Percentiles rank a stretch among this genome's conserved stretches.
Conservation (phyloP, 495 filamentous ascomycete species). For the Talaromyces nanjingensis region DNA sequence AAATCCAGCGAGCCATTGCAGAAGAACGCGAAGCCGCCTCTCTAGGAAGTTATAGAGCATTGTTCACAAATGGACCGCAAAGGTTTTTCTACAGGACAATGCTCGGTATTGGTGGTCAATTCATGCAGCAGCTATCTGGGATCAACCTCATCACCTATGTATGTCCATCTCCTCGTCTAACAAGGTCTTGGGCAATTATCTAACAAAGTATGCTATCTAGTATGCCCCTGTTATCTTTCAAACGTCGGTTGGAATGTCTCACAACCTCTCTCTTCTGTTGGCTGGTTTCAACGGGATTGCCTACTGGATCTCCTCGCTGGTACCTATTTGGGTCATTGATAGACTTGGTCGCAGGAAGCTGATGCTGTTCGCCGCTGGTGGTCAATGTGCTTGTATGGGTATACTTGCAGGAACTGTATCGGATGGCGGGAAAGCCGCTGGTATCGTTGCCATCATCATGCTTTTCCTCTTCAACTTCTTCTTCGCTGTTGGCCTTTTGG, state of each 20-base stretch:
- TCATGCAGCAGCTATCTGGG: slow-evolving; percentile 40
- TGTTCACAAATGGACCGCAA: slow-evolving; percentile 33
- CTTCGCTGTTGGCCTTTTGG: slow-evolving; percentile 27
- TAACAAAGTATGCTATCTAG: slow-evolving; percentile 3
- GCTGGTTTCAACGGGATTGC: slow-evolving; percentile 41
- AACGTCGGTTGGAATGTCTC: slow-evolving; percentile 27
- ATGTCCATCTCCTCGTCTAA: slow-evolving; percentile 9
- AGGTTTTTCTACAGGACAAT: slow-evolving; percentile 25
- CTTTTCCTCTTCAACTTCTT: slow-evolving; percentile 33
- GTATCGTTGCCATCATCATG: slow-evolving; percentile 27
- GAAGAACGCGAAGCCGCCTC: slow-evolving; percentile 23
- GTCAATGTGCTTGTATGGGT: slow-evolving; percentile 44
- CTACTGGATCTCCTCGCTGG: slow-evolving; percentile 39
- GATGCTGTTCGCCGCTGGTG: slow-evolving; percentile 42
- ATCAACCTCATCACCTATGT: slow-evolving; percentile 40
- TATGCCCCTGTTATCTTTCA: slow-evolving; percentile 33
- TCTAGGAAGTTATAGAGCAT: slow-evolving; percentile 20
- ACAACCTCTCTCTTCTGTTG: slow-evolving; percentile 35
- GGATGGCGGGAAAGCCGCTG: slow-evolving; percentile 22
- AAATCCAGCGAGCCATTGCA: slow-evolving; percentile 23
- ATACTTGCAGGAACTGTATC: slow-evolving; percentile 26
- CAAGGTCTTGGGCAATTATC: no score
- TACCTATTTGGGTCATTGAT: slow-evolving; percentile 47
- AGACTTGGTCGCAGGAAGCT: slow-evolving; percentile 40
- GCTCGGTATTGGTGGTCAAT: slow-evolving; percentile 33